Evolutionary conservation across 2,329 filamentous ascomycete species (phyloP), one percentile per base, ranked within the genome.

Genomic region (Neonectria ditissima): DNA sequence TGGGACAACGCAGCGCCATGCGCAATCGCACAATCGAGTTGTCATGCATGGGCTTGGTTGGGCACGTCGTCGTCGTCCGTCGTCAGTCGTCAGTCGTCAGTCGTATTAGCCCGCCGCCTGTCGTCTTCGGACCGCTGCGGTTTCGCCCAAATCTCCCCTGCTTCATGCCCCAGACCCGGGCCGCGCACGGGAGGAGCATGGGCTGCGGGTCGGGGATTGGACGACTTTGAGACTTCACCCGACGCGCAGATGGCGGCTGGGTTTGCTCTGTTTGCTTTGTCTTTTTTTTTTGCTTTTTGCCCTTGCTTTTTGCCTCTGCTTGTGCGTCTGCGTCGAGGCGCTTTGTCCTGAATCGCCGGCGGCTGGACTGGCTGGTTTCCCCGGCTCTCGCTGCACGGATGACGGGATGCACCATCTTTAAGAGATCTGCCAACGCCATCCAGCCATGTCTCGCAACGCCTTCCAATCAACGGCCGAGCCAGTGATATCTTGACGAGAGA

Each of bases 11-110:
- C 48, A 30, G 28, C 50, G 58, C 48, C 53, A 61, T 64, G 55
- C 22, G 57, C 63, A 57, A 65, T 72, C 59, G 59, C 69, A 73
- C 62, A 73, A 71, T 73, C 67, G 58, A 70, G 63, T 63, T 73
- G 69, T 73, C 70, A 70, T 71, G 66, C 70, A 72, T 67, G 48
- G 57, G 44, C n/a, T 60, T 51, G 52, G 53, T 53, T 41, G 16
- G 37, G 16, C 61, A 56, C 55, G 28, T 50, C 47, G 34, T 58
- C 43, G 32, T 55, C 55, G 43, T 20, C 22, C 59, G 32, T 52
- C 45, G 47, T 28, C 26, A 28, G 26, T 28, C 5, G 26, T 8
- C 26, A 5, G 26, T 28, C 26, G 26, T 8, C 26, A 8, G 26
- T 28, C 28, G 28, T 30, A 30, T 7, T 30, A 30, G 50, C 47